Evolutionary conservation across 192 early-diverging fungal species (phyloP), one percentile per base, ranked within the genome.

Genomic region (Backusella morwellensis): DNA sequence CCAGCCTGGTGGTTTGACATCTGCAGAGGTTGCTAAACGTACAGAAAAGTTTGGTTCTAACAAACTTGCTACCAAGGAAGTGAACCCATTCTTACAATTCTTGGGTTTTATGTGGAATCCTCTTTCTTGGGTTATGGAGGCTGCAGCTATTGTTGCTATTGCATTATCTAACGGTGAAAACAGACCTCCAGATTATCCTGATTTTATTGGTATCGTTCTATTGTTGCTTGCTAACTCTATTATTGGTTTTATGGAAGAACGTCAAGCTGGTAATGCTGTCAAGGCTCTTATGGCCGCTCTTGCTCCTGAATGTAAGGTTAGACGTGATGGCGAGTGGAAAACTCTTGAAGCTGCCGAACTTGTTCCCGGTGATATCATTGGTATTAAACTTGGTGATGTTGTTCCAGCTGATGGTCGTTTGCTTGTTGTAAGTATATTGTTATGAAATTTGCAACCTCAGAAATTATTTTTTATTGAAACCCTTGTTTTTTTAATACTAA

Each of bases 221-320:
- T 87, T 97, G 21, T 83, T 97, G 80, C 56, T 96, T 63, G 89
- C 86, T 75, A 97, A 97, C 86, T 91, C 95, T 50, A 83, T 84
- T 82, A 96, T 97, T 75, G 95, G 95, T 75, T 97, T 86, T 84
- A 83, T 92, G 75, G 94, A 97, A 85, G 96, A 97, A 83, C 92
- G 92, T 75, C 90, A 93, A 44, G 95, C 96, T 59, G 95, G 95
- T 81, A 92, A 91, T 78, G 94, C 96, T 54, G 89, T 97, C 75
- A 93, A 97, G 85, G 96, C 95, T 23, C 87, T 97, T 76, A 97
- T 95, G 89, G 93, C 91, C 35, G 93, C 94, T 35, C 87, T 96
- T 15, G 95, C 95, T 36, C 92, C 94, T 32, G 91, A 95, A 87
- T 90, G 90, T 82, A 93, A 92, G 82, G 93, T 92, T 76, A 94